Conservation (phyloP, 169 alveolate species). For the Babesia bovis region DNA sequence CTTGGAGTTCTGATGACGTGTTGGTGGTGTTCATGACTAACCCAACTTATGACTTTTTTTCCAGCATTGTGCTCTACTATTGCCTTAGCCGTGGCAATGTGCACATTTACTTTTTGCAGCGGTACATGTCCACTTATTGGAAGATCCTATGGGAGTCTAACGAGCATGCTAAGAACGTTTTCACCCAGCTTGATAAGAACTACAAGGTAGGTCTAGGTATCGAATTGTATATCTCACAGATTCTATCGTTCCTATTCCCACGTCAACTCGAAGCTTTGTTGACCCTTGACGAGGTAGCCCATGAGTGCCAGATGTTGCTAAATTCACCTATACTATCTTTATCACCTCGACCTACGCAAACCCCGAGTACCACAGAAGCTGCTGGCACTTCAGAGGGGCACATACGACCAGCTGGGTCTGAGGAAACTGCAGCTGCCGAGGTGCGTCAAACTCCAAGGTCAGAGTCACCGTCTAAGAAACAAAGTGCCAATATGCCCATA, state of each 20-base stretch:
- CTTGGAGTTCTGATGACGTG: constrained; percentile 51
- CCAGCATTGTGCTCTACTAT: constrained; percentile 54
- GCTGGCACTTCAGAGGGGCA: background rate
- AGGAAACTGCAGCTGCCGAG: background rate
- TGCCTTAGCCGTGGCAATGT: constrained; percentile 57
- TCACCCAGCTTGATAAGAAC: constrained; percentile 51
- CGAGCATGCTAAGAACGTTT: constrained; percentile 67
- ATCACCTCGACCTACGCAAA: background rate
- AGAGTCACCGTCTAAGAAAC: background rate
- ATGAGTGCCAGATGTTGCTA: constrained; percentile 35
- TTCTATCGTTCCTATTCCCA: constrained; percentile 53
- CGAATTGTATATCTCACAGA: background rate
- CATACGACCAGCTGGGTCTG: background rate
- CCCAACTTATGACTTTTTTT: constrained; percentile 64
- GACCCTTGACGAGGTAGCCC: constrained; percentile 61
- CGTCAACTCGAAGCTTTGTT: constrained; percentile 65
- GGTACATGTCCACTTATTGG: constrained; percentile 70
- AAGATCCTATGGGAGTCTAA: constrained; percentile 68
- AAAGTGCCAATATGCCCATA: background rate
- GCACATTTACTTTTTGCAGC: constrained; percentile 57
- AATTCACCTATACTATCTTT: background rate
- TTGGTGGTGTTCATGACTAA: constrained; percentile 61
- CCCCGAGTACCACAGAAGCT: background rate
- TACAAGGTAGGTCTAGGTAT: constrained; percentile 35
- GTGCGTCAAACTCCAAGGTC: background rate